Evolutionary conservation across 345 rosid species (phyloP), one percentile per base, ranked within the genome.

Genomic region (Salix dunnii): DNA sequence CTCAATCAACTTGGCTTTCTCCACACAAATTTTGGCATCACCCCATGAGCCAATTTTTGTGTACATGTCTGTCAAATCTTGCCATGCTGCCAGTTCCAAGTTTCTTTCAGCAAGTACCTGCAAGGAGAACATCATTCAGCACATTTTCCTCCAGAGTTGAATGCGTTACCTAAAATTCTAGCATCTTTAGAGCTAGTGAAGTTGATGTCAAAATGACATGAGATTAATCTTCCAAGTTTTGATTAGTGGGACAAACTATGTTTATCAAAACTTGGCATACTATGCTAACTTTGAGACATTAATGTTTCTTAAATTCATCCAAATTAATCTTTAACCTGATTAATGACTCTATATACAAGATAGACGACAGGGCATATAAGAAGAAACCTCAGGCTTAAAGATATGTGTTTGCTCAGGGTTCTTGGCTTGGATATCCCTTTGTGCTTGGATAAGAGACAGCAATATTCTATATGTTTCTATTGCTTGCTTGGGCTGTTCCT

Each of bases 401-500:
- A 61, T 68, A 70, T 74, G 73, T 31, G 80, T 74, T 73, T 78
- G 80, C 46, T 74, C 82, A 21, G 74, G 63, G 72, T 79, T 82
- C 79, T 84, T 83, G 35, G 84, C 78, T 51, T 77, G 87, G 77
- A 82, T 74, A 68, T 87, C 94, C 77, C 86, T 88, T 68, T 90
- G 95, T 66, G 89, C 89, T 81, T 91, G 94, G 84, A 93, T 87
- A 83, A 86, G 80, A 76, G 91, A 87, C n/a, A 96, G 86, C 85
- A 91, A 81, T 55, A 86, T 77, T 83, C 94, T 90, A 84, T 90
- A 93, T 71, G 98, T 93, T 84, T 91, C 93, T 80, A 96, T 84
- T 72, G 98, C 97, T 86, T 87, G 88, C 85, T 88, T 92, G 77
- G 97, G 96, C 73, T 86, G 91, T 78, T 90, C 91, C 87, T 88